Evolutionary conservation across 192 early-diverging fungal genomes (phyloP).

Genomic region (Coemansia reversa): DNA sequence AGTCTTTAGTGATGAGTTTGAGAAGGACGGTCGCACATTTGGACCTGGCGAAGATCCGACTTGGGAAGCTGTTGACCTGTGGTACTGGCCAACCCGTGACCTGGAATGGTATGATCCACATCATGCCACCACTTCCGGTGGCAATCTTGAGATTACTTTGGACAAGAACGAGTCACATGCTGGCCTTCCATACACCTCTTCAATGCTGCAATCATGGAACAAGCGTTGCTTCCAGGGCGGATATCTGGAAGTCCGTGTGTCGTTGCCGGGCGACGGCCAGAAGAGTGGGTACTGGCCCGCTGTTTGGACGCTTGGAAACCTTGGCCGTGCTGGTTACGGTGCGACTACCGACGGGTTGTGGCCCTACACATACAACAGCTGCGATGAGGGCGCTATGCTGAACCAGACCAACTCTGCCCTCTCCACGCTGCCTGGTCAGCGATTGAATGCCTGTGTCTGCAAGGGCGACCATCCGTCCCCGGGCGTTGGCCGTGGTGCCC

Average conservation of each 20-base stretch:
- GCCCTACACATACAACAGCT: constrained; percentile 57
- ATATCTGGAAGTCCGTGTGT: constrained; percentile 59
- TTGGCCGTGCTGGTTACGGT: constrained; percentile 59
- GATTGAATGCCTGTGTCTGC: constrained; percentile 56
- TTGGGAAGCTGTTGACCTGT: constrained; percentile 60
- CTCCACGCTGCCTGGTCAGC: constrained; percentile 58
- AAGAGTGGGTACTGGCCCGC: constrained; percentile 60
- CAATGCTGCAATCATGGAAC: constrained; percentile 67
- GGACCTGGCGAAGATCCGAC: constrained; percentile 54
- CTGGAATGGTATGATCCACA: constrained; percentile 59
- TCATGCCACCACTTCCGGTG: constrained; percentile 51
- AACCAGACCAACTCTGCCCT: constrained; percentile 60
- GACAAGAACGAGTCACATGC: constrained; percentile 46
- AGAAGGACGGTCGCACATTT: constrained; percentile 57
- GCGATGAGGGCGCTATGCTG: constrained; percentile 56
- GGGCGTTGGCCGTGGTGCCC: constrained; percentile 58
- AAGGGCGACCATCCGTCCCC: constrained; percentile 56
- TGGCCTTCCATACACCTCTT: constrained; percentile 55
- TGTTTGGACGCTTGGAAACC: constrained; percentile 60
- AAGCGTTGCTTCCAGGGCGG: constrained; percentile 65
- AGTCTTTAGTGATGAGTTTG: constrained; percentile 64
- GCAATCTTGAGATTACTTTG: constrained; percentile 55
- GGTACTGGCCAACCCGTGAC: constrained; percentile 57
- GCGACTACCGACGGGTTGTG: constrained; percentile 60
- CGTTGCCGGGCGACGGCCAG: constrained; percentile 52